Conservation (phyloP, 2,329 filamentous ascomycete genomes). For the Zymoseptoria tritici region DNA sequence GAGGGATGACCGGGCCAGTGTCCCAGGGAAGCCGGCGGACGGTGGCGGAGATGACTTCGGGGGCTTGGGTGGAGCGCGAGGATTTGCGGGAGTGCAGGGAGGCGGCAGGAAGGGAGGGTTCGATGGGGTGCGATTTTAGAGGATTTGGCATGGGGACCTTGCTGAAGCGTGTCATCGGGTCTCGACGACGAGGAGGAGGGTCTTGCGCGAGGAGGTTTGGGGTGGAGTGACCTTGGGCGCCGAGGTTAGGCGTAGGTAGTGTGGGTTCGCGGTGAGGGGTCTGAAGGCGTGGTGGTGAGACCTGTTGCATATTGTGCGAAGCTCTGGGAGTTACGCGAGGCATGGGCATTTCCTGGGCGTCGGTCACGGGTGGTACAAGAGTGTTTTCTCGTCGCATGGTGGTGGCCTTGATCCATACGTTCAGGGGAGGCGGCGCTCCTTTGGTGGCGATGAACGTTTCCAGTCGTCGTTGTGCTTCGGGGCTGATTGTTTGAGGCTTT, state of each 20-base stretch:
- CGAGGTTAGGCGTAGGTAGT: not conserved
- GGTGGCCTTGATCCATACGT: slow-evolving; percentile 6
- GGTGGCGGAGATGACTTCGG: not conserved
- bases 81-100: not conserved
- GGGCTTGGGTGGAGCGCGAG: not conserved
- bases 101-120: not conserved
- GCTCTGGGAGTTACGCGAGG: not conserved
- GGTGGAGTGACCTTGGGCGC: not conserved
- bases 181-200: not conserved
- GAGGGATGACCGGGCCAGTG: not conserved
- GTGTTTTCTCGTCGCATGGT: slow-evolving; percentile 10
- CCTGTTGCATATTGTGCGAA: not conserved
- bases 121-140: not conserved
- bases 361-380: not conserved
- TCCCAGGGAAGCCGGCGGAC: not conserved
- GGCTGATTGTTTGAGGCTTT: not conserved
- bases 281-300: not conserved
- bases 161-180: not conserved
- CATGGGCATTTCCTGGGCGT: not conserved
- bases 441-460: slow-evolving; percentile 17
- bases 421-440: slow-evolving; percentile 16
- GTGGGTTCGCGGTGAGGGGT: not conserved
- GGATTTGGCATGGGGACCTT: not conserved
- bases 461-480: slow-evolving; percentile 9
- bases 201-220: not conserved